Base-by-base conservation (phyloP, 179 eudicot species). In the Silene noctiflora region DNA sequence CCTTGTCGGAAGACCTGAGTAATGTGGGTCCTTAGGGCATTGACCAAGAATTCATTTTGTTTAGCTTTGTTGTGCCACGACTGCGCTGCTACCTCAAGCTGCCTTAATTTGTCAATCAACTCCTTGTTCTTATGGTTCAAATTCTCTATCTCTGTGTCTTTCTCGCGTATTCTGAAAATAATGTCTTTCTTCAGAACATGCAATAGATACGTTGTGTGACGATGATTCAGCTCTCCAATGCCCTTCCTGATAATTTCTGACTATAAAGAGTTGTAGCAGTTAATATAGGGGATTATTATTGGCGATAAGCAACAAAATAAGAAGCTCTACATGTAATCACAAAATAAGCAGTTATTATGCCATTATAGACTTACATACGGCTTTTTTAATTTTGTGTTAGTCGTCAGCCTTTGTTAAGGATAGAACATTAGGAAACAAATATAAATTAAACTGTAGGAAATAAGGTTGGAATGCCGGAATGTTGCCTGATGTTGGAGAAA, bases 81-180 rank as follows among this genome's bases (percentile, higher is more conserved):
- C 74, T 84, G 80, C 56, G 88, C 83, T 78, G 84, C 86, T 6
- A 53, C n/a, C 27, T 81, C 67, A 9, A 84, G 48, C 69, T 82
- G 88, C 64, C 77, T 78, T 39, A 87, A 31, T 73, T 81, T 85
- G 74, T 85, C 87, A 0, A 75, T 35, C 56, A 87, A 71, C 56
- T 80, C 87, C 67, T 77, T 78, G 87, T 82, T 87, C 77, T 69
- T 85, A 73, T 13, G 74, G 64, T 84, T 85, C 65, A 87, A 62
- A 51, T 63, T 75, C 74, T 87, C 84, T 56, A 87, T 84, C 81
- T 85, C 90, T 0, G 74, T 33, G 17, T 87, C 87, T 84, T 87
- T 87, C 67, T 82, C 86, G 0, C 78, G 83, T n/a, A 87, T 65
- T 66, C 62, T 85, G 58, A 44, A 65, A 29, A 67, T 22, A 3